These are phyloP conservation scores for Gaultheria prostrata DNA, from an alignment of 148 eudicot genomes.

Conservation along the genomic window DNA sequence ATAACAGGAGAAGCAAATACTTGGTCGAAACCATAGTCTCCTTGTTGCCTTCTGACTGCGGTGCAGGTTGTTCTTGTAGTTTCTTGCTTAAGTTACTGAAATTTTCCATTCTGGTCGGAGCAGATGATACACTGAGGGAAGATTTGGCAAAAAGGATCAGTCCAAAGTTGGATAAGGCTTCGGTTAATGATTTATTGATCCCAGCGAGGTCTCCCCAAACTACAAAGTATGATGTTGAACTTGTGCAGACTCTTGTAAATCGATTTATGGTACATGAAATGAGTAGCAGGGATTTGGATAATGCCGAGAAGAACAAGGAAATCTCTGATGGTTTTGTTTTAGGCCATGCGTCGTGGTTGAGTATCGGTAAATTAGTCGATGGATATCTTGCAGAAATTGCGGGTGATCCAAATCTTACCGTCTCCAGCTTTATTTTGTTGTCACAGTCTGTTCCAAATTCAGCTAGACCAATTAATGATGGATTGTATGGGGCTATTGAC, in stretches of 20 bases:
- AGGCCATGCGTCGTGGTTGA: conserved; percentile 47
- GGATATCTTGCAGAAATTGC: conserved; percentile 68
- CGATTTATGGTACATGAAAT: conserved; percentile 45
- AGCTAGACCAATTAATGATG: conserved; percentile 81
- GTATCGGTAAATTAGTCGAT: conserved; percentile 62
- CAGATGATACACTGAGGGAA: conserved; percentile 48
- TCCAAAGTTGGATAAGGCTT: conserved; percentile 69
- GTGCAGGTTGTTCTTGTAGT: conserved; percentile 70
- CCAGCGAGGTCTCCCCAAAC: conserved; percentile 52
- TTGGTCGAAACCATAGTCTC: conserved; percentile 67
- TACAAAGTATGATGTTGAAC: conserved; percentile 68
- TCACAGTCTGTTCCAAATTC: conserved; percentile 57
- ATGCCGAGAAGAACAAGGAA: conserved; percentile 29
- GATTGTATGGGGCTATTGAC: conserved; percentile 68
- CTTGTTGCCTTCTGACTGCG: conserved; percentile 60
- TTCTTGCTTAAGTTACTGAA: conserved; percentile 79
- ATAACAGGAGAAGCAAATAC: conserved; percentile 49
- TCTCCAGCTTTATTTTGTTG: conserved; percentile 47
- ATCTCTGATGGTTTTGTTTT: conserved; percentile 28
- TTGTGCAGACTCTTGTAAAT: conserved; percentile 56
- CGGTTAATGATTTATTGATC: conserved; percentile 63
- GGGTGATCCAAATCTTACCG: conserved; percentile 48
- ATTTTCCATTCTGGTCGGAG: conserved; percentile 64
- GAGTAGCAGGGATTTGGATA: conserved; percentile 29
- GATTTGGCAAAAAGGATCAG: conserved; percentile 55